Evolutionary conservation across 2,329 filamentous ascomycete genomes (phyloP).

Genomic region (Xylariales sp.): DNA sequence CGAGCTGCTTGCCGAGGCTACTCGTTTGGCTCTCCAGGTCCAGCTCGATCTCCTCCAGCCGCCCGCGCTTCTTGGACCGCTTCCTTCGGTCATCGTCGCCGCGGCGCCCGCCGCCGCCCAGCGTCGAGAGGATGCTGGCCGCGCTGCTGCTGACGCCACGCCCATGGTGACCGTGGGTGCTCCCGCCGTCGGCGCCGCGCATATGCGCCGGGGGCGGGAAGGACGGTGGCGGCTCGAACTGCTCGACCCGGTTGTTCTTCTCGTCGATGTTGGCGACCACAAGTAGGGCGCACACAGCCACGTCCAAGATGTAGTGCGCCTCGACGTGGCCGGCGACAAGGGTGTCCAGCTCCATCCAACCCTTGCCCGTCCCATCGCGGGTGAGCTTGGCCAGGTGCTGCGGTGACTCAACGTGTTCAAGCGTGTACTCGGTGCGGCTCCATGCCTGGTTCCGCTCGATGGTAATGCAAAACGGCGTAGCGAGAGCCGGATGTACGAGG

Average conservation of each 20-base stretch:
- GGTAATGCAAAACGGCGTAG: slow-evolving; percentile 59
- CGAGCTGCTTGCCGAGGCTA: slow-evolving; percentile 37
- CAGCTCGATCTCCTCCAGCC: slow-evolving; percentile 55
- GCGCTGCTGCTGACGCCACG: too few relatives aligned
- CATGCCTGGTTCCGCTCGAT: slow-evolving; percentile 55
- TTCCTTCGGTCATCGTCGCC: slow-evolving; percentile 17
- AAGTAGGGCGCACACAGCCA: slow-evolving; percentile 55
- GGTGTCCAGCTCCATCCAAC: slow-evolving; percentile 59
- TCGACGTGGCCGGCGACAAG: slow-evolving; percentile 55
- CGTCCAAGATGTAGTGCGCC: slow-evolving; percentile 58
- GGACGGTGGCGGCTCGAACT: slow-evolving; percentile 55
- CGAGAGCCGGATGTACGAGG: slow-evolving; percentile 59
- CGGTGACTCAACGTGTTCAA: slow-evolving; percentile 61
- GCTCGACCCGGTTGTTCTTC: slow-evolving; percentile 44
- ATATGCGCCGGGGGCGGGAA: slow-evolving; percentile 18
- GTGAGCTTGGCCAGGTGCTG: slow-evolving; percentile 57
- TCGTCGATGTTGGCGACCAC: slow-evolving; percentile 56
- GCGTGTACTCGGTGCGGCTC: slow-evolving; percentile 58
- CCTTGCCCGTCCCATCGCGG: slow-evolving; percentile 54
- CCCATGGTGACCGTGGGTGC: too few relatives aligned
- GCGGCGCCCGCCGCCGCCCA: slow-evolving; percentile 8
- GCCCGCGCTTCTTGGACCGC: slow-evolving; percentile 28
- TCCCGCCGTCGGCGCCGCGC: slow-evolving; percentile 14
- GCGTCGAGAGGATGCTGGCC: slow-evolving; percentile 15
- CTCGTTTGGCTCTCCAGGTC: slow-evolving; percentile 60